Conservation (phyloP, 2,329 filamentous ascomycete genomes). For the Calonectria leucothoes region DNA sequence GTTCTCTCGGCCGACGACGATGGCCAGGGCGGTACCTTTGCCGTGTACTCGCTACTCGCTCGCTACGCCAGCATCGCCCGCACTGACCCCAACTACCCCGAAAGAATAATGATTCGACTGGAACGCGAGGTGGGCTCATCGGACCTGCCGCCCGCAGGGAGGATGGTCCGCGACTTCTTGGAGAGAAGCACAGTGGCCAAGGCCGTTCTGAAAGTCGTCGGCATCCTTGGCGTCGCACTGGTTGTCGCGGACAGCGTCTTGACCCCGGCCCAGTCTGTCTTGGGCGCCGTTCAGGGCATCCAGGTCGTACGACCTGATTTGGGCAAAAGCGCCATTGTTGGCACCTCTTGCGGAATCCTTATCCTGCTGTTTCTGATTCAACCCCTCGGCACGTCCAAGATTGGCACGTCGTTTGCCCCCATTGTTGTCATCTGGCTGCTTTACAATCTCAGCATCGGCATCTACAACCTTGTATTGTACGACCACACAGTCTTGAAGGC, state of each 20-base stretch:
- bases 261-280: slow-evolving; percentile 76
- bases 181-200: slow-evolving; percentile 67
- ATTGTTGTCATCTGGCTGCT: slow-evolving; percentile 75
- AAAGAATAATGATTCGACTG: slow-evolving; percentile 66
- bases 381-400: slow-evolving; percentile 71
- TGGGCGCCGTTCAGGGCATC: slow-evolving; percentile 75
- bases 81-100: slow-evolving; percentile 63
- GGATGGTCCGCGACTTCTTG: slow-evolving; percentile 65
- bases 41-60: slow-evolving; percentile 72
- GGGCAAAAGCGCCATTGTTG: slow-evolving; percentile 67
- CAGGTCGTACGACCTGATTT: slow-evolving; percentile 69
- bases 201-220: slow-evolving; percentile 68
- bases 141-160: slow-evolving; percentile 65
- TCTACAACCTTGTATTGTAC: slow-evolving; percentile 68
- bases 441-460: slow-evolving; percentile 71
- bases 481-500: slow-evolving; percentile 67
- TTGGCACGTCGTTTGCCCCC: slow-evolving; percentile 72
- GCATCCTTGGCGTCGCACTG: slow-evolving; percentile 74
- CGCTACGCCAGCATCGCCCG: slow-evolving; percentile 70
- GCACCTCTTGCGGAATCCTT: slow-evolving; percentile 73
- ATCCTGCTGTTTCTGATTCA: slow-evolving; percentile 73
- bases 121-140: slow-evolving; percentile 66
- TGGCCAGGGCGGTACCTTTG: slow-evolving; percentile 78
- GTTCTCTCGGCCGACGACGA: slow-evolving; percentile 76
- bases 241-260: slow-evolving; percentile 75